Percentiles rank a stretch among this genome's conserved stretches.
phyloP scores from a whole-genome alignment of 305 asterid species.

The Fraxinus velutina region DNA sequence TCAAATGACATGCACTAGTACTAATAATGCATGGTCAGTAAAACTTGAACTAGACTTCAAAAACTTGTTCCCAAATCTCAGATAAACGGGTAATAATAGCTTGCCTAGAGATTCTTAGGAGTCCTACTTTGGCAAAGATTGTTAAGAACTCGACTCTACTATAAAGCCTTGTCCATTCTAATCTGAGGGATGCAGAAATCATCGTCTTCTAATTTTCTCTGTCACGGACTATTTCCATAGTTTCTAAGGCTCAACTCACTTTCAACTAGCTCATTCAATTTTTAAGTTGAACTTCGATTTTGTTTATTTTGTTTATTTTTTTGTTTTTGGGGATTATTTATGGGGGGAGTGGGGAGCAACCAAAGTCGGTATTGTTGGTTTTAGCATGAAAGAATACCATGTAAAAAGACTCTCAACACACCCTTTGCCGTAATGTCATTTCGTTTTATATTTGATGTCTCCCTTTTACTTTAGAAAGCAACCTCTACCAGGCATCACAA shows the following conservation, averaged over 20 bases:
- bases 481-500: not conserved
- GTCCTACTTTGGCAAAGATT: not conserved
- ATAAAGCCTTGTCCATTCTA: not conserved
- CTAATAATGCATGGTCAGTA: not conserved
- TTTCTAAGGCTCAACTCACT: not conserved
- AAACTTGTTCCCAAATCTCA: not conserved
- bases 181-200: not conserved
- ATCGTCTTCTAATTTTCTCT: not conserved
- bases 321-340: not conserved
- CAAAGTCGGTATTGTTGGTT: not conserved
- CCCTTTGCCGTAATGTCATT: not conserved
- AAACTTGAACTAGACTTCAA: not conserved
- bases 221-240: not conserved
- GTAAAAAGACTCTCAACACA: not conserved
- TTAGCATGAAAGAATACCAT: not conserved
- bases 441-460: not conserved
- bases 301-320: not conserved
- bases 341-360: not conserved
- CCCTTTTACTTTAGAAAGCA: not conserved
- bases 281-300: not conserved
- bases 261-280: not conserved
- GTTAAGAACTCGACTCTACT: not conserved
- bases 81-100: not conserved
- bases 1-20: not conserved
- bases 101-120: not conserved